phyloP scores from a whole-genome alignment of 768 basidiomycete genomes.

The Podaxis carcinomalis region DNA sequence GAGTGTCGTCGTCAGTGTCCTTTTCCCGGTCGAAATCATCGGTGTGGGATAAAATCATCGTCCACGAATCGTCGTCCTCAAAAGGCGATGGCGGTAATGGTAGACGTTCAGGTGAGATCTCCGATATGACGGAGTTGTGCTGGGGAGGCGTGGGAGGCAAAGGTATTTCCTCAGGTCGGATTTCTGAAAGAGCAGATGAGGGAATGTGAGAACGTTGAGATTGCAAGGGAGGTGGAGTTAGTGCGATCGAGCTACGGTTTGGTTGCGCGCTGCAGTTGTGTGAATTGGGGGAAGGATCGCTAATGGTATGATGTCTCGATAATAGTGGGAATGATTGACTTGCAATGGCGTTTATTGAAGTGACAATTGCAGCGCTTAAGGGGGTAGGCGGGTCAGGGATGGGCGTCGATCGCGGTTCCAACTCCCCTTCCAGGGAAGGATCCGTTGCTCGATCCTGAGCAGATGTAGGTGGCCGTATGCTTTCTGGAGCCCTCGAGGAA shows the following conservation, averaged over 20 bases:
- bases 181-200: conserved; percentile 4
- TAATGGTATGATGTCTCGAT: not conserved
- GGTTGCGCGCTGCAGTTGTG: not conserved
- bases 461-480: not conserved
- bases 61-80: conserved; percentile 9
- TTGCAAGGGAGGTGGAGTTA: conserved; percentile 8
- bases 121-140: not conserved
- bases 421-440: no score
- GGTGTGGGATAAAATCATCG: not conserved
- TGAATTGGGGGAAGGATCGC: not conserved
- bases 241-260: not conserved
- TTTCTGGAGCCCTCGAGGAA: not conserved
- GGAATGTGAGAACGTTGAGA: not conserved
- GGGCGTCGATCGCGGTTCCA: not conserved
- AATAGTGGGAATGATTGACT: conserved; percentile 2
- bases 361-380: conserved; percentile 2
- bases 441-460: not conserved
- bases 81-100: not conserved
- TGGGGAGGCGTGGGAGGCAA: conserved; percentile 1
- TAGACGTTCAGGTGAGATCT: not conserved
- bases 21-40: not conserved
- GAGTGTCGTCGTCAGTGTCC: conserved; percentile 5
- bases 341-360: conserved; percentile 3
- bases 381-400: not conserved
- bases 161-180: conserved; percentile 7